Percentiles rank a stretch among this genome's conserved stretches.
These are phyloP conservation scores for Diaporthe capsici DNA, from an alignment of 2,329 filamentous ascomycete species.

Conservation along the genomic window DNA sequence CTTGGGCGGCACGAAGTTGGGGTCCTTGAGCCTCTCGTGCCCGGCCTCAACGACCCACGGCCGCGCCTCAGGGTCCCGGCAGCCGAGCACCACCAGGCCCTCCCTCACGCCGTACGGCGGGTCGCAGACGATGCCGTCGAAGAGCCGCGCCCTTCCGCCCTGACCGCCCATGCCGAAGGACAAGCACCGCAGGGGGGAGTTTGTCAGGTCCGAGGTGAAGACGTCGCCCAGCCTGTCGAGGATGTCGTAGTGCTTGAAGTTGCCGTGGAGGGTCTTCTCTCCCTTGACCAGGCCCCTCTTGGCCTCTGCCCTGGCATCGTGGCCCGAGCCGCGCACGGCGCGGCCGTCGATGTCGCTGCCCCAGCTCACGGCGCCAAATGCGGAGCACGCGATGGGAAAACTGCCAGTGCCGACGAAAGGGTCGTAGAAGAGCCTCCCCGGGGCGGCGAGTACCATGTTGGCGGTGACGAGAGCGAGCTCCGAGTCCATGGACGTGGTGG, in stretches of 20 bases:
- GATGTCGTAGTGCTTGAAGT: conserved; percentile 88
- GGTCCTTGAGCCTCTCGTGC: conserved; percentile 75
- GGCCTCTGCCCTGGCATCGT: conserved; percentile 62
- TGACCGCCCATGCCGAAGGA: conserved; percentile 49
- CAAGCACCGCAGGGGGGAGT: conserved; percentile 77
- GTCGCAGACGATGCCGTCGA: conserved; percentile 95
- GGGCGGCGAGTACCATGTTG: conserved; percentile 86
- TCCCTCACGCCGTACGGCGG: conserved; percentile 97
- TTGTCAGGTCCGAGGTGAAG: conserved; percentile 89
- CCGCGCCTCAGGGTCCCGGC: conserved; percentile 74
- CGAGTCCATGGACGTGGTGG: conserved; percentile 97
- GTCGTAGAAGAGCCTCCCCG: conserved; percentile 91
- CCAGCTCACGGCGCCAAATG: conserved; percentile 87
- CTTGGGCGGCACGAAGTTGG: conserved; percentile 87
- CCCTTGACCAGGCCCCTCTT: conserved; percentile 42
- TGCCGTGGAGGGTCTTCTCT: conserved; percentile 71
- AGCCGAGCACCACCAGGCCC: conserved; percentile 88
- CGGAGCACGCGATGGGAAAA: conserved; percentile 89
- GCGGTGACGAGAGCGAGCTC: conserved; percentile 93
- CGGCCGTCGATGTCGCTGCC: conserved; percentile 96
- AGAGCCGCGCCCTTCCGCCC: conserved; percentile 59
- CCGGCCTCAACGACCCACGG: conserved; percentile 77
- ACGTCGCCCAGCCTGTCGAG: conserved; percentile 77
- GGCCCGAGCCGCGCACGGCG: conserved; percentile 78
- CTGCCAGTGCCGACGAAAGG: conserved; percentile 97